Conservation (phyloP, 495 filamentous ascomycete genomes). For the Penicillium chermesinum region DNA sequence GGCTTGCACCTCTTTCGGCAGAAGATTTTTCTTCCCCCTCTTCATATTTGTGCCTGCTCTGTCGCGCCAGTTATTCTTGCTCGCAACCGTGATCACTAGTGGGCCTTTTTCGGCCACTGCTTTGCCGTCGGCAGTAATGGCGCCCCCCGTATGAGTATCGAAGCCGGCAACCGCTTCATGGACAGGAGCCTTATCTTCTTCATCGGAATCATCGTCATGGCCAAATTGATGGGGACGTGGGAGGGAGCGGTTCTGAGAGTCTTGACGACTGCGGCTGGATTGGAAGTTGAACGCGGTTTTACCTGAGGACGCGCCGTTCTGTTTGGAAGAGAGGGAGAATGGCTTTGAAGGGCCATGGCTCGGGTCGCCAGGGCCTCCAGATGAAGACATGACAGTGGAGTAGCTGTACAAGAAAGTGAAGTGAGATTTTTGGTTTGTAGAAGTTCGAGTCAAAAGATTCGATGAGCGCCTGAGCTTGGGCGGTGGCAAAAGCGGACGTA, state of each 20-base stretch:
- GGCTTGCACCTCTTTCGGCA: slow-evolving; percentile 49
- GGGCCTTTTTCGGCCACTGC: slow-evolving; percentile 35
- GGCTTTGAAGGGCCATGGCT: slow-evolving; percentile 16
- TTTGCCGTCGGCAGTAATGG: slow-evolving; percentile 39
- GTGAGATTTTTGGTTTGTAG: neutral
- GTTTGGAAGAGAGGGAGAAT: slow-evolving; percentile 27
- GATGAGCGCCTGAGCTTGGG: slow-evolving; percentile 12
- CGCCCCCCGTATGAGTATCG: slow-evolving; percentile 52
- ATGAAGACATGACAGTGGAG: slow-evolving; percentile 19
- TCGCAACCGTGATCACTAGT: slow-evolving; percentile 60
- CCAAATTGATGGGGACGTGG: slow-evolving; percentile 33
- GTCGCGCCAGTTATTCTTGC: slow-evolving; percentile 70
- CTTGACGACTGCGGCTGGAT: slow-evolving; percentile 18
- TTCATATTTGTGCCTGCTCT: slow-evolving; percentile 43
- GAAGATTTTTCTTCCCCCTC: slow-evolving; percentile 47
- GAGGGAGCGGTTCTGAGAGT: slow-evolving; percentile 21
- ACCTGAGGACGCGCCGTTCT: slow-evolving; percentile 19
- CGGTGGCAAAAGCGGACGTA: slow-evolving; percentile 21
- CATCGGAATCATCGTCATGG: slow-evolving; percentile 45
- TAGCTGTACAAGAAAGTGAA: neutral
- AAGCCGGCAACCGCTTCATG: slow-evolving; percentile 56
- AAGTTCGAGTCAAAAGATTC: slow-evolving; percentile 2
- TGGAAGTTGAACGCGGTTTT: slow-evolving; percentile 35
- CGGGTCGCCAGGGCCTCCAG: slow-evolving; percentile 5
- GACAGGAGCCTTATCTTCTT: slow-evolving; percentile 32